These are phyloP conservation scores for Aulographum hederae DNA, from an alignment of 2,329 filamentous ascomycete species.

Conservation along the genomic window DNA sequence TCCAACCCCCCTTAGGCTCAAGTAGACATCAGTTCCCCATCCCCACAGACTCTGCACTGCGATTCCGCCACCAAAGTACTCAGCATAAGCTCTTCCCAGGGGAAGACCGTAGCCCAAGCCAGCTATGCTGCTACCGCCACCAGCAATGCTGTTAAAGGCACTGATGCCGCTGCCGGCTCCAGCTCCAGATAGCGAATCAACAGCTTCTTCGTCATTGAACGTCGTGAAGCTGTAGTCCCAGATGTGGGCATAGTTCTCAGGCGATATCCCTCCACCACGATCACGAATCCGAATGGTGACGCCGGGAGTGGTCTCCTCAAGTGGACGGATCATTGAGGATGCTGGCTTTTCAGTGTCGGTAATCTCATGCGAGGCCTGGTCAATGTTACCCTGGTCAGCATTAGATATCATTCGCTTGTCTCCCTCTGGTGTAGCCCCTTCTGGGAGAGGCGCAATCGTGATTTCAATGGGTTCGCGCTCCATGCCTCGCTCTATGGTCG, in stretches of 20 bases:
- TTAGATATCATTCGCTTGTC: conserved; percentile 12
- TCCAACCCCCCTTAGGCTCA: conserved; percentile 42
- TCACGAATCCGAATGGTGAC: conserved; percentile 93
- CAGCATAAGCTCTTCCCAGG: conserved; percentile 79
- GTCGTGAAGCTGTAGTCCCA: conserved; percentile 98
- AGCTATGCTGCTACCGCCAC: conserved; percentile 60
- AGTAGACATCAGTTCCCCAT: conserved; percentile 62
- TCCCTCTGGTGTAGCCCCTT: conserved; percentile 15
- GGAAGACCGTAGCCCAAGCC: conserved; percentile 87
- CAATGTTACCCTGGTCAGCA: conserved; percentile 17
- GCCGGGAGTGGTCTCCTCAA: conserved; percentile 44
- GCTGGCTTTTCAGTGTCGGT: conserved; percentile 10
- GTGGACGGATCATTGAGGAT: conserved; percentile 24
- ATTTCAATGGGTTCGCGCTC: conserved; percentile 72
- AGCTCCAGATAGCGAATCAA: conserved; percentile 21
- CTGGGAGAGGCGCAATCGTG: conserved; percentile 62
- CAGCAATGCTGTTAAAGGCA: conserved; percentile 58
- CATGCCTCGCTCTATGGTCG: conserved; percentile 70
- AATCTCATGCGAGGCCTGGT: conserved; percentile 10
- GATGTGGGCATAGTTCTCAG: conserved; percentile 67
- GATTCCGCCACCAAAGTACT: conserved; percentile 95
- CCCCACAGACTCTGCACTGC: conserved; percentile 89
- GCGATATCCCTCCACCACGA: conserved; percentile 80
- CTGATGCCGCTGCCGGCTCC: conserved; percentile 33
- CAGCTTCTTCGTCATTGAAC: conserved; percentile 50